phyloP scores from a whole-genome alignment of 1,284 basidiomycete species.

The Takashimella tepidaria region DNA sequence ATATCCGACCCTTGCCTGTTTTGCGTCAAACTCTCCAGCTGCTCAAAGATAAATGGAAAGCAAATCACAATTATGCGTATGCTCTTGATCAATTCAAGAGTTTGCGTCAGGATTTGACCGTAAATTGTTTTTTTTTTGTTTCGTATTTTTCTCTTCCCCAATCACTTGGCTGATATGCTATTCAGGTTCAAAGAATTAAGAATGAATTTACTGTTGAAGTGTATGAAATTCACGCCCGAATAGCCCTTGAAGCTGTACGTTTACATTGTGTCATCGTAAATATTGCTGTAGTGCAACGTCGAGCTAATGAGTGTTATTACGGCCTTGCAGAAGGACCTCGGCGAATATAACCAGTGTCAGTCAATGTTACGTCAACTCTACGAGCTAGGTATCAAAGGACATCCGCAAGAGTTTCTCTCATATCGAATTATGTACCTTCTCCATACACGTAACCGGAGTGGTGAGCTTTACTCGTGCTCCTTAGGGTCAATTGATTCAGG shows the following conservation, averaged over 20 bases:
- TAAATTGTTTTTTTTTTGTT: constrained; percentile 50
- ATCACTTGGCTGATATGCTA: constrained; percentile 13
- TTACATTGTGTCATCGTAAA: no score
- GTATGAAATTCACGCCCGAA: constrained; percentile 97
- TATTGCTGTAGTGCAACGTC: constrained; percentile 10
- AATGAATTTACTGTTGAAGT: constrained; percentile 97
- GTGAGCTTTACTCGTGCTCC: constrained; percentile 56
- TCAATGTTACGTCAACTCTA: constrained; percentile 85
- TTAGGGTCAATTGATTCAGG: neutral
- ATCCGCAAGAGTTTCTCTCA: constrained; percentile 90
- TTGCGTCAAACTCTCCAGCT: constrained; percentile 79
- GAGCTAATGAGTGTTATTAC: constrained; percentile 14
- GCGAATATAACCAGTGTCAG: constrained; percentile 99
- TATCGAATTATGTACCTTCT: constrained; percentile 95
- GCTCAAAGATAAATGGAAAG: constrained; percentile 83
- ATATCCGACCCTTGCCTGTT: constrained; percentile 82
- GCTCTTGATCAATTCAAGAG: constrained; percentile 99
- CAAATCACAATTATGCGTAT: constrained; percentile 76
- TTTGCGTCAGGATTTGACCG: constrained; percentile 93
- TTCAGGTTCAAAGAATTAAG: constrained; percentile 98
- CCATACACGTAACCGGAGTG: constrained; percentile 89
- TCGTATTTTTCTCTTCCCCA: constrained; percentile 5
- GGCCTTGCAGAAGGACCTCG: constrained; percentile 74
- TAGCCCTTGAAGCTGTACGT: constrained; percentile 90
- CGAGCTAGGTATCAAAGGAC: constrained; percentile 83